Percentiles rank a stretch among this genome's conserved stretches.
phyloP scores from a whole-genome alignment of 306 rosid species.

The Hippophae rhamnoides region DNA sequence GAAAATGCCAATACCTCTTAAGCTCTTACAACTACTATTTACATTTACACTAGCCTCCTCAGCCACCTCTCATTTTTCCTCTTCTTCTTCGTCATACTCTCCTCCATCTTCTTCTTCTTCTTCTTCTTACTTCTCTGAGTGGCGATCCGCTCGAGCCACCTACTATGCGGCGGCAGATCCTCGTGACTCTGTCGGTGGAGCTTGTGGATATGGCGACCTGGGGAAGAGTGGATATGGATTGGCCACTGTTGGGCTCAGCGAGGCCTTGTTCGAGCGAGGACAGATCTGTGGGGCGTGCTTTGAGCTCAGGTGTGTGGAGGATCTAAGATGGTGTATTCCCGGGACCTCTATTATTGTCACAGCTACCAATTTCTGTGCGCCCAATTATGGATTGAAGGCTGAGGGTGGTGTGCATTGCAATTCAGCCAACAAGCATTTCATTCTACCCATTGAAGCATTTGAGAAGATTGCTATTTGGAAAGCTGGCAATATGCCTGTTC shows the following conservation, averaged over 20 bases:
- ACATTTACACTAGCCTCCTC: conserved; percentile 25
- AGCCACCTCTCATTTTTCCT: conserved; percentile 41
- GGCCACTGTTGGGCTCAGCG: conserved; percentile 87
- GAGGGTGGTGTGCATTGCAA: conserved; percentile 91
- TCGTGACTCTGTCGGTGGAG: conserved; percentile 78
- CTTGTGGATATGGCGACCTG: conserved; percentile 89
- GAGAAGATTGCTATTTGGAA: conserved; percentile 99
- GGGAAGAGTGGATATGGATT: conserved; percentile 60
- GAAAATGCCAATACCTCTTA: too few relatives aligned
- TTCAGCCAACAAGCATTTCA: conserved; percentile 78
- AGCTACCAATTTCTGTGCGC: conserved; percentile 86
- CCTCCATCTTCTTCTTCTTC: conserved; percentile 11
- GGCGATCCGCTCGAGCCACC: conserved; percentile 88
- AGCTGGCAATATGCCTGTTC: conserved; percentile 90
- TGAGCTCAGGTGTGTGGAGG: conserved; percentile 66
- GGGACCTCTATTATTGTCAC: conserved; percentile 83
- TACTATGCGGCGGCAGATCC: conserved; percentile 87
- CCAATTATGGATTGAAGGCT: conserved; percentile 68
- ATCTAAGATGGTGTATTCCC: conserved; percentile 79
- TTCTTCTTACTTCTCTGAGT: conserved; percentile 32
- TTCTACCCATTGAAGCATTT: conserved; percentile 82
- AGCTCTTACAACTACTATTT: too few relatives aligned
- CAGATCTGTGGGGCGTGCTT: conserved; percentile 99
- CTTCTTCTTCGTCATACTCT: too few relatives aligned
- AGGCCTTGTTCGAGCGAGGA: conserved; percentile 64